Evolutionary conservation across 2,329 filamentous ascomycete genomes (phyloP).

Genomic region (Exophiala alcalophila): DNA sequence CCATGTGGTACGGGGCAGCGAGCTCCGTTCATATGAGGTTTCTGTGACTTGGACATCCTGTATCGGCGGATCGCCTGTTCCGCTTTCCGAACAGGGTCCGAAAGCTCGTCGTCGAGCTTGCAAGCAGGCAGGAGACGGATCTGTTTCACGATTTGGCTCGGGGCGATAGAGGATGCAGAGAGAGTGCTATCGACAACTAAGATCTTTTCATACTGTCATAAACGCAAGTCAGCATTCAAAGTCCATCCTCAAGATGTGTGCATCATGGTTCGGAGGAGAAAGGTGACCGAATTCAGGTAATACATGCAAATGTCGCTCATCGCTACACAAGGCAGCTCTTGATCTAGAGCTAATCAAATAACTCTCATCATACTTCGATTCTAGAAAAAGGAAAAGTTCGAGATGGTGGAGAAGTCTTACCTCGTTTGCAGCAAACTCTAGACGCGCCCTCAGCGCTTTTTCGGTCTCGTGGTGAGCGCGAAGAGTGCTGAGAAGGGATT

Average conservation of each 20-base stretch:
- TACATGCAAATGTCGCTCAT: conserved; percentile 62
- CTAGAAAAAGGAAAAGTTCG: not conserved
- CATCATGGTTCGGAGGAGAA: too few species aligned
- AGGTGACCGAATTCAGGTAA: conserved; percentile 47
- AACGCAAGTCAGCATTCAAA: conserved; percentile 32
- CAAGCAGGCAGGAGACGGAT: conserved; percentile 43
- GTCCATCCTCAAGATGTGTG: conserved; percentile 15
- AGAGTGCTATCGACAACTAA: conserved; percentile 28
- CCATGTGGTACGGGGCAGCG: conserved; percentile 30
- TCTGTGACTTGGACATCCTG: conserved; percentile 16
- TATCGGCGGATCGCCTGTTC: conserved; percentile 13
- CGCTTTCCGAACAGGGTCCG: conserved; percentile 10
- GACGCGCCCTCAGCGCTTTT: conserved; percentile 17
- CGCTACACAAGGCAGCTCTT: conserved; percentile 60
- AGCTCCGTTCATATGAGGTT: conserved; percentile 1
- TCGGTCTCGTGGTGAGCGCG: conserved; percentile 13
- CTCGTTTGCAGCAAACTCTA: conserved; percentile 26
- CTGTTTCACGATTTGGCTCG: conserved; percentile 17
- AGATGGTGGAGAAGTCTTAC: conserved; percentile 16
- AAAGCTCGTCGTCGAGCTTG: conserved; percentile 41
- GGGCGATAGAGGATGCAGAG: conserved; percentile 13
- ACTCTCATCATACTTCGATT: conserved; percentile 39
- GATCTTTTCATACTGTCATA: conserved; percentile 37
- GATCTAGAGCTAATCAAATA: conserved; percentile 76
- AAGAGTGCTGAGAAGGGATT: conserved; percentile 14